Percentiles rank a stretch among this genome's conserved stretches.
phyloP scores from a whole-genome alignment of 495 filamentous ascomycete species.

The Neurospora sp. region DNA sequence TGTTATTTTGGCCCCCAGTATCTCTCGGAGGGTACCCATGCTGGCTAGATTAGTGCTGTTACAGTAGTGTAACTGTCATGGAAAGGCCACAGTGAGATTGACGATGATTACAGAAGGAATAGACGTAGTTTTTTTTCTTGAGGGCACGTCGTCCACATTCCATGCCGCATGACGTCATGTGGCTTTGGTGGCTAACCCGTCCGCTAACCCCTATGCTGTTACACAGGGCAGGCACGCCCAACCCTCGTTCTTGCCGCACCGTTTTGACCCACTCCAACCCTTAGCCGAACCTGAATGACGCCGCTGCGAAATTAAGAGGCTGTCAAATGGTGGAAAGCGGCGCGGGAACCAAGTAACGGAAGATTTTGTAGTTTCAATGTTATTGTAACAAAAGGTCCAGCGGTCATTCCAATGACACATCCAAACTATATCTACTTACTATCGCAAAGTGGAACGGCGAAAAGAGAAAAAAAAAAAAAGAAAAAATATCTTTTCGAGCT shows the following conservation, averaged over 20 bases:
- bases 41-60: not conserved
- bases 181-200: constrained; percentile 3
- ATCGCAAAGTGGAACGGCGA: not conserved
- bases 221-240: not conserved
- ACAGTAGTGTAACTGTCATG: not conserved
- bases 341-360: not conserved
- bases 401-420: not conserved
- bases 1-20: not conserved
- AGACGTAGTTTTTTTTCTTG: not conserved
- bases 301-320: not conserved
- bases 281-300: not conserved
- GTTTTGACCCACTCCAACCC: not conserved
- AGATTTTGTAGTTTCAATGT: not conserved
- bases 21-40: not conserved
- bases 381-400: not conserved
- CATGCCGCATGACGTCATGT: constrained; percentile 5
- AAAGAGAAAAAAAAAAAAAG: not conserved
- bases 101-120: not conserved
- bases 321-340: not conserved
- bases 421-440: not conserved
- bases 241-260: not conserved
- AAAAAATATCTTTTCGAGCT: not conserved
- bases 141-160: not conserved
- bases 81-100: not conserved
- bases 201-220: constrained; percentile 2